Conservation (phyloP, 805 yeast species). For the Candida railenensis region DNA sequence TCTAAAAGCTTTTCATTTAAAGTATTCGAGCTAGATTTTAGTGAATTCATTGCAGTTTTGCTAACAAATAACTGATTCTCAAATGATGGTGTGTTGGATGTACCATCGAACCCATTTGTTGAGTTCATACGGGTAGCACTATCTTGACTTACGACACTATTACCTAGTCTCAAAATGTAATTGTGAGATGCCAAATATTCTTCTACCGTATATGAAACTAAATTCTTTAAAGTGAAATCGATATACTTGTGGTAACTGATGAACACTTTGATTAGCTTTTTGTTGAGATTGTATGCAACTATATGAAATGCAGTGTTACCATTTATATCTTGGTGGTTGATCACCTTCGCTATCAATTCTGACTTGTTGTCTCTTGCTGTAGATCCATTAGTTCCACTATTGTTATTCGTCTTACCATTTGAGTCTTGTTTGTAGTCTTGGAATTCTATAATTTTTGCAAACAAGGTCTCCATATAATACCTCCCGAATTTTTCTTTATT, state of each 20-base stretch:
- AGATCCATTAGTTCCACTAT: background rate
- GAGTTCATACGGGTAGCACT: background rate
- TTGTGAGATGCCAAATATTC: conserved; percentile 39
- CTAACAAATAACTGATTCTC: conserved; percentile 37
- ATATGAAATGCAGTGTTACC: conserved; percentile 96
- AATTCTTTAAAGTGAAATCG: conserved; percentile 44
- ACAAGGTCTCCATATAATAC: conserved; percentile 38
- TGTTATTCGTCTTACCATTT: conserved; percentile 26
- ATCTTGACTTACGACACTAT: no score
- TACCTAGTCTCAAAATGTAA: conserved; percentile 23
- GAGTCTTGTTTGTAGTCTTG: background rate
- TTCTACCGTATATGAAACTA: conserved; percentile 43
- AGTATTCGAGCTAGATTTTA: conserved; percentile 30
- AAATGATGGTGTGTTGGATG: conserved; percentile 12
- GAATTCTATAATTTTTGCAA: conserved; percentile 25
- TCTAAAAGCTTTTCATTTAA: conserved; percentile 40
- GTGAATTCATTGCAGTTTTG: conserved; percentile 32
- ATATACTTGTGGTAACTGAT: conserved; percentile 79
- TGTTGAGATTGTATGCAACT: conserved; percentile 74
- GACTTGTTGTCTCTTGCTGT: background rate
- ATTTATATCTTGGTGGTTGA: conserved; percentile 86
- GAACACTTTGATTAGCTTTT: conserved; percentile 75
- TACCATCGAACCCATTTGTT: background rate
- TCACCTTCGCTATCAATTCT: conserved; percentile 35
- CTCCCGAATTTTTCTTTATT: conserved; percentile 36